These are phyloP conservation scores for Komagataella ulmi DNA, from an alignment of 805 yeast genomes.

Conservation along the genomic window DNA sequence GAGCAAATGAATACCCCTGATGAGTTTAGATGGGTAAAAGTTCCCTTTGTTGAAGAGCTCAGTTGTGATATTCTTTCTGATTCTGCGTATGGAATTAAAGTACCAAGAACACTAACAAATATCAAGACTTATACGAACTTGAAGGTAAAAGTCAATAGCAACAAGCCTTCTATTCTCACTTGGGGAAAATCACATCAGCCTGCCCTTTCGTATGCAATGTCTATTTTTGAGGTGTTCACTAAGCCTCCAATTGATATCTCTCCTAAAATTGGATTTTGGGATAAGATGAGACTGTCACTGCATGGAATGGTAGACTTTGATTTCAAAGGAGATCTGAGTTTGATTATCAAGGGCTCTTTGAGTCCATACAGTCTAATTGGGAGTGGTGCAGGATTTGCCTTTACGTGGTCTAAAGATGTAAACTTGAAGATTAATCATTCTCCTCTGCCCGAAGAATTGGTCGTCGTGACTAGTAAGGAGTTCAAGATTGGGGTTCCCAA, in stretches of 20 bases:
- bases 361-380: slow-evolving; percentile 68
- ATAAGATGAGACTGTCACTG: slow-evolving; percentile 59
- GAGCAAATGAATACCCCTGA: slow-evolving; percentile 44
- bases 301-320: slow-evolving; percentile 55
- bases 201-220: slow-evolving; percentile 67
- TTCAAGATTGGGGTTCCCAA: slow-evolving; percentile 69
- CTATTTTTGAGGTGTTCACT: slow-evolving; percentile 68
- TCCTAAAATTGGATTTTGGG: slow-evolving; percentile 84
- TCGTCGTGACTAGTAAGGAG: slow-evolving; percentile 47
- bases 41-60: slow-evolving; percentile 43
- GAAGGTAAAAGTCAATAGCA: slow-evolving; percentile 38
- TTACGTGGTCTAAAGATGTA: slow-evolving; percentile 58
- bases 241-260: slow-evolving; percentile 89
- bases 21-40: slow-evolving; percentile 44
- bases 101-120: slow-evolving; percentile 66
- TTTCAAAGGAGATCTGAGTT: slow-evolving; percentile 34
- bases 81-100: slow-evolving; percentile 37
- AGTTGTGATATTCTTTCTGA: slow-evolving; percentile 20
- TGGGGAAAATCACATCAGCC: slow-evolving; percentile 86
- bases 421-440: slow-evolving; percentile 46
- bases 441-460: slow-evolving; percentile 56
- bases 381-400: slow-evolving; percentile 59
- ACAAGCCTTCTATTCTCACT: slow-evolving; percentile 47
- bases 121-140: slow-evolving; percentile 61
- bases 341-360: slow-evolving; percentile 60